These are phyloP conservation scores for Eucalyptus marginata DNA, from an alignment of 345 rosid species.

Conservation along the genomic window DNA sequence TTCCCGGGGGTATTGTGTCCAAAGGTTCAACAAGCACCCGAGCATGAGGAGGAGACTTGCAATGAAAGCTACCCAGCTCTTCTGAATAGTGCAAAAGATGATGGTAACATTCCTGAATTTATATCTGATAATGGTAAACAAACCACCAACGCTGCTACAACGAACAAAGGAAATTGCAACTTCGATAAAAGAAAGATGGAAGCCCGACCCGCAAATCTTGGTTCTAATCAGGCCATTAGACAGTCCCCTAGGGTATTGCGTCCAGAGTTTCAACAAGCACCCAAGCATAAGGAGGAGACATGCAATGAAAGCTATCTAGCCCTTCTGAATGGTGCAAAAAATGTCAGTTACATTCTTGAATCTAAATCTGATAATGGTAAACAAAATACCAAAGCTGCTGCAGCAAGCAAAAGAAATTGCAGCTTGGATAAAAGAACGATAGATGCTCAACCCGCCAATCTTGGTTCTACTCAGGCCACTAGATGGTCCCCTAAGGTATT, in stretches of 20 bases:
- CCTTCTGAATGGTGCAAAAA: background rate
- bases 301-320: conserved; percentile 10
- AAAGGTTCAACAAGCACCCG: background rate
- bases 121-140: conserved; percentile 2
- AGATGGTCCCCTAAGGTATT: background rate
- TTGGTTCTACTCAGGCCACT: background rate
- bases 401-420: background rate
- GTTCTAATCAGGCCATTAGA: background rate
- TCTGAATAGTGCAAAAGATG: background rate
- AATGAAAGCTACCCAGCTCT: conserved; percentile 11
- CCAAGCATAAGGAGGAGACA: background rate
- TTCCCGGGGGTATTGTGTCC: background rate
- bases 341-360: background rate
- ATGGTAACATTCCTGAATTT: background rate
- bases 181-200: background rate
- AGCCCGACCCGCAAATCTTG: background rate
- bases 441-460: background rate
- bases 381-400: background rate
- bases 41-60: background rate
- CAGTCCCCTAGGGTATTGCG: background rate
- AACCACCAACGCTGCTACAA: conserved; percentile 1
- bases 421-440: background rate
- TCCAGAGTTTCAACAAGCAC: background rate
- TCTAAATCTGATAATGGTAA: conserved; percentile 1
- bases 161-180: background rate